Evolutionary conservation across 768 basidiomycete species (phyloP), one percentile per base, ranked within the genome.

Genomic region (Tulasnella calospora): DNA sequence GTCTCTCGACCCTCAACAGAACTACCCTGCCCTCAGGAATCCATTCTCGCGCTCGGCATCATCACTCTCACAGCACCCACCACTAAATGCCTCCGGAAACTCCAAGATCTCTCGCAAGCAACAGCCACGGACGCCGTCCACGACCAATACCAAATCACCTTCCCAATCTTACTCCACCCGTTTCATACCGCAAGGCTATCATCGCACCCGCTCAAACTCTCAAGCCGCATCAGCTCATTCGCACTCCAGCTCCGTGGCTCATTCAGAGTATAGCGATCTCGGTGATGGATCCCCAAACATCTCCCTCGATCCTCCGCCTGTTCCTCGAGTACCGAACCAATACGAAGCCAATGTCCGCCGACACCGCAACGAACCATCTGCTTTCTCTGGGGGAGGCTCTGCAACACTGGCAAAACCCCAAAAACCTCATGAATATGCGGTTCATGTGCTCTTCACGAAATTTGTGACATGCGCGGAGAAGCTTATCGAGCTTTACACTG

Each of bases 381-480:
- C 74, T 9, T 72, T 74, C 21, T 88, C 90, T 38, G 89, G 90
- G 67, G 92, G 92, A 17, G 51, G 40, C 33, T 51, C 75, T 30
- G 35, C 61, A 69, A 27, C 57, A 30, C 10, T 61, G 27, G 55
- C 75, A 38, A 47, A 76, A 30, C 75, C 75, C 12, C 75, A 76
- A 19, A 76, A 41, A 38, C 75, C 75, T 36, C 75, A 76, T 0
- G 95, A 96, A 81, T 96, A 92, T 81, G 95, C 95, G 1, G 85
- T 96, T 17, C 93, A 94, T 82, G 93, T 94, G 0, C 89, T 96
- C 8, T 95, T 96, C 83, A 93, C 94, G 57, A 91, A 92, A 3
- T 96, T 96, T 81, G 93, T 92, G 12, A 88, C 91, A 0, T 86
- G 89, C 6, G 93, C 94, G 1, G 94, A 97, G 84, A 86, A 86